A percentile compares a stretch with the other conserved stretches of the same genome.
phyloP scores from a whole-genome alignment of 176 grass and related monocot genomes.

The Oropetium thomaeum region DNA sequence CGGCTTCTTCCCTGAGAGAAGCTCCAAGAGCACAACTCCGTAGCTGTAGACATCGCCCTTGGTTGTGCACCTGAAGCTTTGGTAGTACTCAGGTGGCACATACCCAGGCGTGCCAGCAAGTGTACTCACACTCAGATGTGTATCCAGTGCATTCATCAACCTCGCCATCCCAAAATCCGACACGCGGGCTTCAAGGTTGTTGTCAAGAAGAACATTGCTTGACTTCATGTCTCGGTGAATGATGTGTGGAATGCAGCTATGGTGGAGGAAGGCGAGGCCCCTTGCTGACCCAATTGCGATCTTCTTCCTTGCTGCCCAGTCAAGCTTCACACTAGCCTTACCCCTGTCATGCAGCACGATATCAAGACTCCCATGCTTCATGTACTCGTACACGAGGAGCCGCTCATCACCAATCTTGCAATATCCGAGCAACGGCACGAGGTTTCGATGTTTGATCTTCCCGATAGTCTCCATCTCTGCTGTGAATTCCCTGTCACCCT shows the following conservation, averaged over 20 bases:
- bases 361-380: conserved; percentile 92
- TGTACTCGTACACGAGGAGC: conserved; percentile 93
- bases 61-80: conserved; percentile 91
- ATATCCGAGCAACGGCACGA: conserved; percentile 80
- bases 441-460: conserved; percentile 99
- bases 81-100: conserved; percentile 95
- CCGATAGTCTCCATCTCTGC: conserved; percentile 98
- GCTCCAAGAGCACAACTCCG: conserved; percentile 90
- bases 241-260: conserved; percentile 97
- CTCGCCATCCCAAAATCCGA: conserved; percentile 95
- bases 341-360: conserved; percentile 66
- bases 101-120: conserved; percentile 94
- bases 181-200: conserved; percentile 70
- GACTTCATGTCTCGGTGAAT: conserved; percentile 99
- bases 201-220: conserved; percentile 89
- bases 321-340: conserved; percentile 44
- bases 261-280: conserved; percentile 93
- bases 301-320: conserved; percentile 85
- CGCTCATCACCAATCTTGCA: conserved; percentile 95
- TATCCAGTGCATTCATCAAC: conserved; percentile 81
- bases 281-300: conserved; percentile 79
- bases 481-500: conserved; percentile 91
- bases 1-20: conserved; percentile 89
- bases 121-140: conserved; percentile 90
- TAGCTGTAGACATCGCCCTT: conserved; percentile 98